Evolutionary conservation across 1,284 basidiomycete species (phyloP).

Genomic region (Gomphus sp.): DNA sequence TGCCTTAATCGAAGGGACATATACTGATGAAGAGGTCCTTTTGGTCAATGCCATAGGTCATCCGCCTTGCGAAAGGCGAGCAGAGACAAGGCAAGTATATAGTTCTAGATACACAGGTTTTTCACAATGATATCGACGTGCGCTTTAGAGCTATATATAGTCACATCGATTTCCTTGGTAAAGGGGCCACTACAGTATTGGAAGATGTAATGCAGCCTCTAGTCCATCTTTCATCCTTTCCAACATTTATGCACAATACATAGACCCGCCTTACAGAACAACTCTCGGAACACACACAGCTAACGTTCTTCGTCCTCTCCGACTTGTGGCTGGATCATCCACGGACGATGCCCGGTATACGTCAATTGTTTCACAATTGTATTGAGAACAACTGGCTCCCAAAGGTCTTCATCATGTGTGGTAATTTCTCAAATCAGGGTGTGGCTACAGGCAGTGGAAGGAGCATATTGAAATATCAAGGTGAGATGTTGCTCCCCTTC

Average conservation of each 20-base stretch:
- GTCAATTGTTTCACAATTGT: constrained; percentile 86
- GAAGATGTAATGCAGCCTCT: constrained; percentile 66
- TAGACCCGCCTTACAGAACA: constrained; percentile 53
- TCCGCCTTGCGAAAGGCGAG: constrained; percentile 88
- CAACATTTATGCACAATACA: constrained; percentile 1
- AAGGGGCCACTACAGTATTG: constrained; percentile 82
- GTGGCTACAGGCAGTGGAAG: constrained; percentile 71
- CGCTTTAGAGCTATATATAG: constrained; percentile 73
- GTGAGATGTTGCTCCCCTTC: constrained; percentile 28
- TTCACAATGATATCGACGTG: not conserved
- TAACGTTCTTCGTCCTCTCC: constrained; percentile 92
- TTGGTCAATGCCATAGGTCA: constrained; percentile 93
- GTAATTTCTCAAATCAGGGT: constrained; percentile 85
- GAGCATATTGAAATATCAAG: constrained; percentile 79
- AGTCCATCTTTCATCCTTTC: constrained; percentile 2
- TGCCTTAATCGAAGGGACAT: constrained; percentile 93
- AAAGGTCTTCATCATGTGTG: constrained; percentile 86
- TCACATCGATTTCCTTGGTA: constrained; percentile 91
- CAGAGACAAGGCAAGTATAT: constrained; percentile 58
- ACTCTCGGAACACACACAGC: constrained; percentile 60
- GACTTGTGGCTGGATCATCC: constrained; percentile 94
- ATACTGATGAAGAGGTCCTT: constrained; percentile 85
- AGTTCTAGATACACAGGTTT: not conserved
- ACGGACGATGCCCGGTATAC: constrained; percentile 70
- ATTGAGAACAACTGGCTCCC: constrained; percentile 82